Percentiles rank a stretch among this genome's conserved stretches.
Evolutionary conservation across 192 early-diverging fungal species (phyloP).

Genomic region (Coemansia guatemalensis): DNA sequence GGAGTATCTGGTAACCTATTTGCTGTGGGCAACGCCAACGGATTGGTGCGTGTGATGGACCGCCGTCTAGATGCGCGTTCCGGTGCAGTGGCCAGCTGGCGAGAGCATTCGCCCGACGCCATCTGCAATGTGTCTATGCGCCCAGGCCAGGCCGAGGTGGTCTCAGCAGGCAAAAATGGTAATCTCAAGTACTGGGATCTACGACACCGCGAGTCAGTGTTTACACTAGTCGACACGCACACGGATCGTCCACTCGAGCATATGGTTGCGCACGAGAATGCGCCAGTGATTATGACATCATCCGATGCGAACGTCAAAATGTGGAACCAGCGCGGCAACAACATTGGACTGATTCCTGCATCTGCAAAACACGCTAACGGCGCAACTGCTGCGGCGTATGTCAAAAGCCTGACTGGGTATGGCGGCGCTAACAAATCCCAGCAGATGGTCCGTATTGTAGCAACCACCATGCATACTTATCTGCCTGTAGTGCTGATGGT

Average conservation of each 20-base stretch:
- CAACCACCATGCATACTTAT: constrained; percentile 41
- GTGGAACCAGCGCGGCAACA: constrained; percentile 50
- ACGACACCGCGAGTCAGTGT: constrained; percentile 23
- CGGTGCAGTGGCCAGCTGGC: constrained; percentile 40
- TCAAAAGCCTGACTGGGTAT: constrained; percentile 46
- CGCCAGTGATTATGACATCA: constrained; percentile 43
- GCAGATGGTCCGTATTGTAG: background rate
- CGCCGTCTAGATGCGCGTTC: constrained; percentile 34
- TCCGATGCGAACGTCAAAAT: constrained; percentile 43
- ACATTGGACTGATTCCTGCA: constrained; percentile 39
- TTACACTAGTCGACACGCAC: constrained; percentile 35
- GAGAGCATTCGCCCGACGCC: constrained; percentile 34
- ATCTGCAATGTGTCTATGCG: constrained; percentile 43
- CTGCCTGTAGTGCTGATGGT: constrained; percentile 49
- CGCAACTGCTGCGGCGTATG: constrained; percentile 24
- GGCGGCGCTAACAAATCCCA: background rate
- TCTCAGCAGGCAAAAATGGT: constrained; percentile 43
- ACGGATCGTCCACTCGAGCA: constrained; percentile 25
- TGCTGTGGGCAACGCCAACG: constrained; percentile 41
- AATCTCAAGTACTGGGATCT: constrained; percentile 54
- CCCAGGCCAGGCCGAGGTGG: constrained; percentile 34
- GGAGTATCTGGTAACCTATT: constrained; percentile 38
- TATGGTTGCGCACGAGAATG: constrained; percentile 46
- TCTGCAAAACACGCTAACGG: constrained; percentile 19
- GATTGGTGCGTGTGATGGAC: constrained; percentile 52